Conservation (phyloP, 192 early-diverging fungal species). For the Coemansia sp. region DNA sequence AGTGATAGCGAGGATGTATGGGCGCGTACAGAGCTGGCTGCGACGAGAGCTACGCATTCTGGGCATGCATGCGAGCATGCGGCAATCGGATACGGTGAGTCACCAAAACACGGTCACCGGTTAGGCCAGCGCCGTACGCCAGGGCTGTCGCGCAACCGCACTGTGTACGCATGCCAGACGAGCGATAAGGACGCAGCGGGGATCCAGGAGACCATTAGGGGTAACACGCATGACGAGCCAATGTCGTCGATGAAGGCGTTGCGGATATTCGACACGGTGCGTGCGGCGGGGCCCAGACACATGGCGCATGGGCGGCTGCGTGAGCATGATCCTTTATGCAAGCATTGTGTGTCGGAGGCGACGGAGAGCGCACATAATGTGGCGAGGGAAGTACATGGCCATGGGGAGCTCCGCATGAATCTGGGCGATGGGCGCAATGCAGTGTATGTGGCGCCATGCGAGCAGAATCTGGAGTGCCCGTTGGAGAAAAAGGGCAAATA, state of each 20-base stretch:
- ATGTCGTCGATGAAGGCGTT: slow-evolving; percentile 46
- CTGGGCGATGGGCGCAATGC: slow-evolving; percentile 50
- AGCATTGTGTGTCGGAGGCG: slow-evolving; percentile 47
- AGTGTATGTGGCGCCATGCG: slow-evolving; percentile 54
- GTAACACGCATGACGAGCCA: slow-evolving; percentile 45
- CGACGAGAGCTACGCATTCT: not conserved
- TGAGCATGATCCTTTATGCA: slow-evolving; percentile 37
- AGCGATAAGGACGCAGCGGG: slow-evolving; percentile 3
- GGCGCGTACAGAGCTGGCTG: not conserved
- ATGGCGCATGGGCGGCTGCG: slow-evolving; percentile 2
- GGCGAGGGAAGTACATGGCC: slow-evolving; percentile 18
- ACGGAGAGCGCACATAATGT: slow-evolving; percentile 28
- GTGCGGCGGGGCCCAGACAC: slow-evolving; percentile 12
- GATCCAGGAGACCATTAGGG: slow-evolving; percentile 26
- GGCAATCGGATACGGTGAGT: slow-evolving; percentile 13
- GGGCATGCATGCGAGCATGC: not conserved
- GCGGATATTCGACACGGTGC: slow-evolving; percentile 39
- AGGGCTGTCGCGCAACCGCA: slow-evolving; percentile 5
- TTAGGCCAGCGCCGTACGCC: slow-evolving; percentile 1
- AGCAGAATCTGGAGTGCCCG: slow-evolving; percentile 47
- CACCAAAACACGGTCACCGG: slow-evolving; percentile 3
- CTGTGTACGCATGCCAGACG: not conserved
- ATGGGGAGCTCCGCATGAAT: slow-evolving; percentile 50
- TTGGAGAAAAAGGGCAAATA: slow-evolving; percentile 52
- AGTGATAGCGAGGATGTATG: slow-evolving; percentile 9